Evolutionary conservation across 768 basidiomycete genomes (phyloP), one percentile per base, ranked within the genome.

Genomic region (Rhodotorula kratochvilovae): DNA sequence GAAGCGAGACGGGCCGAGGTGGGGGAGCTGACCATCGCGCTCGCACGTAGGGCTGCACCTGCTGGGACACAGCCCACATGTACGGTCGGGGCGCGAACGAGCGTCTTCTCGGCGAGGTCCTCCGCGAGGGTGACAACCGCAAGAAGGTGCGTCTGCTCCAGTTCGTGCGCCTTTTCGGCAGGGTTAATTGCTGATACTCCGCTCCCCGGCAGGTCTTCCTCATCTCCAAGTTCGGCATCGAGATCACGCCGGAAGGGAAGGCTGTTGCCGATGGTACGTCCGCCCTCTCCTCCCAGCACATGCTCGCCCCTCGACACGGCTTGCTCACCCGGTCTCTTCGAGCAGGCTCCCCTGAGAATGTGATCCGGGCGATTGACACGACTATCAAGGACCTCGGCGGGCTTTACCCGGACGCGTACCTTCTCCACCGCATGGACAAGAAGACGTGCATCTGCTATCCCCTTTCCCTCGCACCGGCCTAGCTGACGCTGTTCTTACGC

Each of bases 121-220:
- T 70, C n/a, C 69, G 69, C 62, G 61, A 66, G 19, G 69, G 64
- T 6, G 61, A 63, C 31, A 66, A 72, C 51, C 66, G 62, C 46
- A 15, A 29, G 6, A 67, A 64, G 53, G 63, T 65, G 23, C 45
- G 27, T 15, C n/a, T 12, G 19, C 3, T 29, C 25, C 15, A 11
- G 35, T 23, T 16, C 57, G 27, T 10, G 23, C 27, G 35, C 35
- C 21, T 21, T n/a, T n/a, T n/a, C n/a, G n/a, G n/a, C n/a, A n/a
- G n/a, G 45, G 56, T 11, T 51, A n/a, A 5, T n/a, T 21, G 27
- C 53, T 54, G 53, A 54, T 3, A 5, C 15, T 36, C 21, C 13
- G 33, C 54, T 23, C 11, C 1, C 36, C 21, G 21, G 2, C 56
- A 58, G 56, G 66, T 67, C 50, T 67, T 51, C 43, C 51, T 70